Conservation (phyloP, 1,284 basidiomycete species). For the Tilletia setariae region DNA sequence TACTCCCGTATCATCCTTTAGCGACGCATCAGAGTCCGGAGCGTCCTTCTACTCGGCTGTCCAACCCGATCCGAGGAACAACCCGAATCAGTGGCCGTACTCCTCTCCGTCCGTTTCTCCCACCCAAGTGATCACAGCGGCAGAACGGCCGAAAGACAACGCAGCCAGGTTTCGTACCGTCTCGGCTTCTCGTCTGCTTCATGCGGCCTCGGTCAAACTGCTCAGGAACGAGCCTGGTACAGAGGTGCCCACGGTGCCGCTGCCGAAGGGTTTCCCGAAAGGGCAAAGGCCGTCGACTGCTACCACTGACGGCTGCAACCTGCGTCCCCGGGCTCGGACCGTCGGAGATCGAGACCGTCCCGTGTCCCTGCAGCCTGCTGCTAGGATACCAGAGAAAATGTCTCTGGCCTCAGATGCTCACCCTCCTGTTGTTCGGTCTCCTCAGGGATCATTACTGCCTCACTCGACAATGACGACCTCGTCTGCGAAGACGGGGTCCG, state of each 20-base stretch:
- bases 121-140: neutral
- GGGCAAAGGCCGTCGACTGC: slow-evolving; percentile 1
- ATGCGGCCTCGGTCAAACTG: neutral
- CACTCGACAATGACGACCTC: slow-evolving; percentile 1
- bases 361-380: slow-evolving; percentile 4
- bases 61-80: neutral
- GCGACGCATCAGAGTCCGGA: slow-evolving; percentile 2
- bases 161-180: neutral
- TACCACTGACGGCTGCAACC: slow-evolving; percentile 10
- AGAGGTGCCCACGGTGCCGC: neutral
- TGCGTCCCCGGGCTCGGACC: neutral
- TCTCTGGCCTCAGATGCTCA: neutral
- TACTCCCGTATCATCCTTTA: neutral
- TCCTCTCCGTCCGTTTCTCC: slow-evolving; percentile 2
- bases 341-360: neutral
- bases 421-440: neutral
- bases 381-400: neutral
- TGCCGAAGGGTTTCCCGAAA: neutral
- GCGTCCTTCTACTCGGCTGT: neutral
- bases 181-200: neutral
- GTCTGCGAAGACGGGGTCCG: neutral
- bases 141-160: neutral
- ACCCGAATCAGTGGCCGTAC: neutral
- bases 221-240: neutral
- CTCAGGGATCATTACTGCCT: neutral